A percentile compares a stretch with the other conserved stretches of the same genome.
phyloP scores from a whole-genome alignment of 176 grass and related monocot genomes.

The Poa annua region DNA sequence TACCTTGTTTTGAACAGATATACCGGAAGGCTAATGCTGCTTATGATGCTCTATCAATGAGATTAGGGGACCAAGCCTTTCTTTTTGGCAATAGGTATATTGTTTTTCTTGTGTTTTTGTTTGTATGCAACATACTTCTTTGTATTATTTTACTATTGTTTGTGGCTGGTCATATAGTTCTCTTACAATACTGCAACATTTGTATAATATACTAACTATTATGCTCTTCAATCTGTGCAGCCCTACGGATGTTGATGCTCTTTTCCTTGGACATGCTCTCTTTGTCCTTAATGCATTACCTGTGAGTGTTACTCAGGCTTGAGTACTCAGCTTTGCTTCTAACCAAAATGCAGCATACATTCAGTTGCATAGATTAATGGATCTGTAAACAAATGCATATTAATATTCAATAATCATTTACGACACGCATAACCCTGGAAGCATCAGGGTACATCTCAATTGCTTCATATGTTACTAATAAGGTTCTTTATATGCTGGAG shows the following conservation, averaged over 20 bases:
- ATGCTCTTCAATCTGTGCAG: constrained; percentile 49
- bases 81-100: constrained; percentile 81
- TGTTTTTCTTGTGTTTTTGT: constrained; percentile 16
- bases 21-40: constrained; percentile 78
- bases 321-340: constrained; percentile 16
- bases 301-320: constrained; percentile 48
- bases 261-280: constrained; percentile 89
- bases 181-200: constrained; percentile 29
- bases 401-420: constrained; percentile 5
- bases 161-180: constrained; percentile 1
- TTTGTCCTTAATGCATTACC: constrained; percentile 86
- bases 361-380: constrained; percentile 19
- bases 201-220: constrained; percentile 13
- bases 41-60: constrained; percentile 75
- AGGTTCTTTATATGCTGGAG: constrained; percentile 3
- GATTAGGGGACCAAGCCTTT: constrained; percentile 72
- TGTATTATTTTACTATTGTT: constrained; percentile 30
- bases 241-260: constrained; percentile 91
- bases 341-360: background rate
- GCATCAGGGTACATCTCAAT: background rate
- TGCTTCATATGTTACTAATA: constrained; percentile 27
- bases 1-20: constrained; percentile 66
- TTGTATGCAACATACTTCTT: constrained; percentile 15
- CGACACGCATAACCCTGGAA: background rate
- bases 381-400: constrained; percentile 1